phyloP scores from a whole-genome alignment of 1,139 yeast species.

The Saccharomyces uvarum region DNA sequence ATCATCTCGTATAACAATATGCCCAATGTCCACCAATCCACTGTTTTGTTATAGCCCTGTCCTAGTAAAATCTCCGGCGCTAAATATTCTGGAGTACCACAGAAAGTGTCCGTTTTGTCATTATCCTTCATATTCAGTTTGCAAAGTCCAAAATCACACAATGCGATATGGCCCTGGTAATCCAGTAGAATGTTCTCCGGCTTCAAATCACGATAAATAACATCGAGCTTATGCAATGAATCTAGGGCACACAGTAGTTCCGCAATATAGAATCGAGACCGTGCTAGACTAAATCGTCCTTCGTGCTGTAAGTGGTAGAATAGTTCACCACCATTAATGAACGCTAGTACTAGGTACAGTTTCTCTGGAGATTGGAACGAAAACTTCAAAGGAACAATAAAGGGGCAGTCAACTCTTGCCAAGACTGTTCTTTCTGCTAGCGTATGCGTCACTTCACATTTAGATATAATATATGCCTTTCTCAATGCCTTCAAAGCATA shows the following conservation, averaged over 20 bases:
- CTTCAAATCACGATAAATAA: constrained; percentile 87
- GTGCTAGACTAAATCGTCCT: constrained; percentile 77
- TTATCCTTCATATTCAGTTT: constrained; percentile 83
- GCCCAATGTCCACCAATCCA: constrained; percentile 97
- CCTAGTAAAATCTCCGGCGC: constrained; percentile 89
- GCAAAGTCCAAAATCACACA: constrained; percentile 93
- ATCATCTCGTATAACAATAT: constrained; percentile 88
- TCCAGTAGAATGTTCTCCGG: constrained; percentile 90
- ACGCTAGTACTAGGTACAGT: constrained; percentile 77
- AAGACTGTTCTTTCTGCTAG: constrained; percentile 90
- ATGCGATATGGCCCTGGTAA: constrained; percentile 92
- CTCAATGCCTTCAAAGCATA: constrained; percentile 90
- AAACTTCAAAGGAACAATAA: constrained; percentile 89
- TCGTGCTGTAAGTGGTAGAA: constrained; percentile 89
- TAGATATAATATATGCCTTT: constrained; percentile 85
- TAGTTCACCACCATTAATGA: constrained; percentile 93
- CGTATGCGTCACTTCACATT: constrained; percentile 92
- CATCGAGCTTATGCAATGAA: constrained; percentile 80
- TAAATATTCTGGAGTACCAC: constrained; percentile 92
- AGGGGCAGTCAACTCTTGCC: constrained; percentile 86
- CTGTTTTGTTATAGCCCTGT: constrained; percentile 88
- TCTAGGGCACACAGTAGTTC: constrained; percentile 88
- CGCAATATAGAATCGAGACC: constrained; percentile 88
- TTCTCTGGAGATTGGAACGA: constrained; percentile 92
- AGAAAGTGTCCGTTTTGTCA: constrained; percentile 85